A percentile compares a stretch with the other conserved stretches of the same genome.
phyloP scores from a whole-genome alignment of 257 asterid genomes.

The Nicotiana obtusifolia region DNA sequence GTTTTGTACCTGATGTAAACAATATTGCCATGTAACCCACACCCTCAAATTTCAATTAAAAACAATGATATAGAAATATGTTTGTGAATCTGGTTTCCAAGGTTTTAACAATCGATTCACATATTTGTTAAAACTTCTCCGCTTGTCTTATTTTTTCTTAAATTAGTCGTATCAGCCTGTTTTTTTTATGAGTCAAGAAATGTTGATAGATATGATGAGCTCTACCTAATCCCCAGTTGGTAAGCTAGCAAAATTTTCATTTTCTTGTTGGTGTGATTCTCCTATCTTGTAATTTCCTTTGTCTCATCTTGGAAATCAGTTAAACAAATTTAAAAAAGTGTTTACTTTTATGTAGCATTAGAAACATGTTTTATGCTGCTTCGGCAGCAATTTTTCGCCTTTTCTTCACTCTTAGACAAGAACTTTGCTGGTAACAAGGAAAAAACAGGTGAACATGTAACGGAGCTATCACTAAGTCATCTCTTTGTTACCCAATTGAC shows the following conservation, averaged over 20 bases:
- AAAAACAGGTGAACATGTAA: background rate
- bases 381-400: background rate
- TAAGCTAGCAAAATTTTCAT: too few species aligned
- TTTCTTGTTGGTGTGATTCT: too few species aligned
- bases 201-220: background rate
- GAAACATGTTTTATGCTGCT: background rate
- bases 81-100: too few species aligned
- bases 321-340: too few species aligned
- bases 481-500: background rate
- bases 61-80: too few species aligned
- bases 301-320: background rate
- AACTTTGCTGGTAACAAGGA: background rate
- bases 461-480: background rate
- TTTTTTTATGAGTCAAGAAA: background rate
- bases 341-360: background rate
- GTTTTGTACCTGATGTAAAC: background rate
- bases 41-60: too few species aligned
- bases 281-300: too few species aligned
- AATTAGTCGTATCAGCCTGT: too few species aligned
- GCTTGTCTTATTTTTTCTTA: background rate
- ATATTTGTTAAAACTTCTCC: background rate
- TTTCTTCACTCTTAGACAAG: too few species aligned
- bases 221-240: too few species aligned
- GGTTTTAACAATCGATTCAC: background rate
- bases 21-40: background rate